Evolutionary conservation across 176 grass and related monocot genomes (phyloP), one percentile per base, ranked within the genome.

Genomic region (Avena atlantica): DNA sequence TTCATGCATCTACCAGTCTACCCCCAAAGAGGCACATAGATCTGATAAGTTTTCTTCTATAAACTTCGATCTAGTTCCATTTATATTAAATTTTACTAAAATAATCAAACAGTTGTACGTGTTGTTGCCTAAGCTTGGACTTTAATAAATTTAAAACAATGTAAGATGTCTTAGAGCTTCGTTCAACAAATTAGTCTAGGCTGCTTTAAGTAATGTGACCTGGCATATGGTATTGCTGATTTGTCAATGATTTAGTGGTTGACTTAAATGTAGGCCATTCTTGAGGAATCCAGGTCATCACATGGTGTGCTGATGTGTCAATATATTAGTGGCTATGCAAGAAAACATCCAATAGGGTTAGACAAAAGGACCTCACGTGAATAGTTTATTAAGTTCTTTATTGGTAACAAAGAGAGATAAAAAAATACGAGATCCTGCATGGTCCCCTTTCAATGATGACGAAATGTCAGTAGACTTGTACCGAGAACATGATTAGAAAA

Each of bases 191-290:
- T 65, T 65, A 8, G 34, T 40, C 31, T 80, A 80, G n/a, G 36
- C 37, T 36, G 45, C 45, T 3, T 76, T 81, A 60, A 37, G 21
- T 75, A 57, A 70, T 0, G 16, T 20, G 12, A n/a, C 70, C 2
- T 11, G 23, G 76, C 36, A 52, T 14, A 51, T 86, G 13, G 2
- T 2, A 52, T 10, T 77, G 62, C 62, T 82, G n/a, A 40, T 85
- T 79, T 86, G 78, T 69, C 83, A 76, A 86, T 86, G 57, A 29
- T 84, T 80, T 31, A 73, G 6, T 56, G 56, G 73, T 48, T 50
- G 25, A 55, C 50, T 68, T 5, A 31, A 21, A 44, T 53, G 16
- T 70, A 17, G 15, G 42, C 72, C 21, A 25, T 50, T 49, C 42
- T 74, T 27, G 12, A 74, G 45, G 6, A 23, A 4, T 27, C 45